These are phyloP conservation scores for Cryphonectria parasitica DNA, from an alignment of 2,329 filamentous ascomycete genomes.

Conservation along the genomic window DNA sequence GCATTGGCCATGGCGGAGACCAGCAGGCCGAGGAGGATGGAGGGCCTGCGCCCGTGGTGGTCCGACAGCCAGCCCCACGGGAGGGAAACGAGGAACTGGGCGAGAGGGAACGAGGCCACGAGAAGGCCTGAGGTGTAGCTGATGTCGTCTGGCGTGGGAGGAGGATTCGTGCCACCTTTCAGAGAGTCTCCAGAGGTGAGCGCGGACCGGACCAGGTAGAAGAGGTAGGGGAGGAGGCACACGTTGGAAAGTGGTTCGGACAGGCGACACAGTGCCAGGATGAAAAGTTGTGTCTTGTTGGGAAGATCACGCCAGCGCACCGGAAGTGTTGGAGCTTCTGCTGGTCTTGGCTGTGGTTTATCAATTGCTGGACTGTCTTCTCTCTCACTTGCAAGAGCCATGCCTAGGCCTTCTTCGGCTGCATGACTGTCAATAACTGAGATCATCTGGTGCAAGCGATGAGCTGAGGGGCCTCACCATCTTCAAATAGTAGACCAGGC, in stretches of 20 bases:
- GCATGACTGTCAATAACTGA: too few relatives aligned
- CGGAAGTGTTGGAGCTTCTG: neutral
- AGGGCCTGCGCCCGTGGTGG: constrained; percentile 60
- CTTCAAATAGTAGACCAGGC: too few relatives aligned
- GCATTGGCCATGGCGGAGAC: constrained; percentile 60
- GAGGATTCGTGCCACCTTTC: neutral
- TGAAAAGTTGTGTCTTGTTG: constrained; percentile 43
- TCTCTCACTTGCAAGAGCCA: too few relatives aligned
- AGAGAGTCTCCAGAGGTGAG: constrained; percentile 28
- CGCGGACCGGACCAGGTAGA: constrained; percentile 74
- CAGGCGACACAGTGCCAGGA: constrained; percentile 41
- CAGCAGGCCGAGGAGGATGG: constrained; percentile 66
- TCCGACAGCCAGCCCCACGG: constrained; percentile 65
- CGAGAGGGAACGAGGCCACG: constrained; percentile 68
- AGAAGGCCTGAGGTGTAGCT: constrained; percentile 71
- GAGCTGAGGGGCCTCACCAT: too few relatives aligned
- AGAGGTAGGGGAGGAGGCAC: constrained; percentile 69
- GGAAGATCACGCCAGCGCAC: constrained; percentile 42
- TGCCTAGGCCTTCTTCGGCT: too few relatives aligned
- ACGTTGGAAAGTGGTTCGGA: constrained; percentile 72
- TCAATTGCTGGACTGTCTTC: too few relatives aligned
- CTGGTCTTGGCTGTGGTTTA: too few relatives aligned
- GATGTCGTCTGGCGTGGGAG: constrained; percentile 44
- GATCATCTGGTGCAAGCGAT: too few relatives aligned
- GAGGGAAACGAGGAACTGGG: constrained; percentile 71